Conservation (phyloP, 1,284 basidiomycete genomes). For the Tremellales sp. region DNA sequence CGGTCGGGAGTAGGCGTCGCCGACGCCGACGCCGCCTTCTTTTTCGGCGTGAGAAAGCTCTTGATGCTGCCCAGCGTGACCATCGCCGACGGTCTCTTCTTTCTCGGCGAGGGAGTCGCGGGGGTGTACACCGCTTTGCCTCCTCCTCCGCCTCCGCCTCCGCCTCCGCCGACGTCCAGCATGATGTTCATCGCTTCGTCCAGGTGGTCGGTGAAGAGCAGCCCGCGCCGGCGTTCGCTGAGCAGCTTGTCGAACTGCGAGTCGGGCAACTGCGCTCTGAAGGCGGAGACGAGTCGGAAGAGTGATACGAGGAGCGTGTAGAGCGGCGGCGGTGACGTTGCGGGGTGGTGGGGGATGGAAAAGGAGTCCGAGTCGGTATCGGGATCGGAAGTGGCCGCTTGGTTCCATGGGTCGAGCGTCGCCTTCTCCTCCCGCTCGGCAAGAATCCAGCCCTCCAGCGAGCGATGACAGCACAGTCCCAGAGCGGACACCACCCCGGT, state of each 20-base stretch:
- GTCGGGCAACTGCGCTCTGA: conserved; percentile 50
- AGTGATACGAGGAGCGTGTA: conserved; percentile 74
- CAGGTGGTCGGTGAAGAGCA: conserved; percentile 88
- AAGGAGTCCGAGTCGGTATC: conserved; percentile 1
- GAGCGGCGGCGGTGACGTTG: conserved; percentile 57
- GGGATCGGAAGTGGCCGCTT: conserved; percentile 50
- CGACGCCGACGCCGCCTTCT: conserved; percentile 32
- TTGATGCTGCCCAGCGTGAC: conserved; percentile 54
- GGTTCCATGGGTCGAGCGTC: conserved; percentile 53
- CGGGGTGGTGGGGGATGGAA: conserved; percentile 5
- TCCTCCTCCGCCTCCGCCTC: conserved; percentile 38
- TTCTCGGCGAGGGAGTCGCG: not conserved
- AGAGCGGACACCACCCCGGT: conserved; percentile 76
- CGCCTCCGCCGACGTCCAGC: conserved; percentile 54
- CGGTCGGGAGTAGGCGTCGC: conserved; percentile 43
- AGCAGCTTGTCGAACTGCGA: conserved; percentile 88
- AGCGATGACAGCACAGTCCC: conserved; percentile 76
- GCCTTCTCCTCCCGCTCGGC: conserved; percentile 16
- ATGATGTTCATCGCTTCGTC: conserved; percentile 78
- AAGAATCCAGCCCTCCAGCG: conserved; percentile 76
- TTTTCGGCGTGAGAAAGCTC: conserved; percentile 74
- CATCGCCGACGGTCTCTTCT: conserved; percentile 8
- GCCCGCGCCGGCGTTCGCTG: conserved; percentile 76
- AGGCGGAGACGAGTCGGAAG: conserved; percentile 53
- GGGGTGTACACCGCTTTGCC: conserved; percentile 30